phyloP scores from a whole-genome alignment of 2,329 filamentous ascomycete species.

The Ceratocystiopsis sp. region DNA sequence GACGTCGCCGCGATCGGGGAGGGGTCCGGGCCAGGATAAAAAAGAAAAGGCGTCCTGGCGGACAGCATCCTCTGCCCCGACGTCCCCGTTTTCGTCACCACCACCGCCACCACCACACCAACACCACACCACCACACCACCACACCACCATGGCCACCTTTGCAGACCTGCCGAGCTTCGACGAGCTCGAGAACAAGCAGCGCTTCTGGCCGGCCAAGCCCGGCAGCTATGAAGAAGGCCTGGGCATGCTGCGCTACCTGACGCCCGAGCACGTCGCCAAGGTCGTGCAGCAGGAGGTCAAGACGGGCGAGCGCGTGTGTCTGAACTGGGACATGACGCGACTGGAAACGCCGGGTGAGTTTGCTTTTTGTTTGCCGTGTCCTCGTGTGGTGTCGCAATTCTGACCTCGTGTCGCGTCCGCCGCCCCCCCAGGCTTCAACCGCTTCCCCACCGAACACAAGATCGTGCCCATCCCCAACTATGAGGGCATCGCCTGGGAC shows the following conservation, averaged over 20 bases:
- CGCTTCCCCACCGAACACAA: conserved; percentile 1
- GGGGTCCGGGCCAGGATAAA: too few species aligned
- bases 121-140: too few species aligned
- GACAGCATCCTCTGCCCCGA: too few species aligned
- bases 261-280: conserved; percentile 25
- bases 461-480: conserved; percentile 2
- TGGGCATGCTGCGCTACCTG: conserved; percentile 26
- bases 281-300: conserved; percentile 27
- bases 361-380: too few species aligned
- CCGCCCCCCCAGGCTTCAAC: conserved; percentile 2
- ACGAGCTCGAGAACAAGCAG: conserved; percentile 2
- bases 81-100: too few species aligned
- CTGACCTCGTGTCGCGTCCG: too few species aligned
- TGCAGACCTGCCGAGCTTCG: conserved; percentile 1
- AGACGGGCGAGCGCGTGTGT: conserved; percentile 26
- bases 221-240: conserved; percentile 26
- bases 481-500: conserved; percentile 7
- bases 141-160: not conserved
- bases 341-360: not conserved
- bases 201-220: conserved; percentile 21
- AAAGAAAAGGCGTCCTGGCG: too few species aligned
- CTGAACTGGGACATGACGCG: conserved; percentile 17
- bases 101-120: too few species aligned
- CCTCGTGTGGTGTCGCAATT: too few species aligned
- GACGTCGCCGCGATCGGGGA: too few species aligned